These are phyloP conservation scores for Sesbania bispinosa DNA, from an alignment of 306 rosid genomes.

Conservation along the genomic window DNA sequence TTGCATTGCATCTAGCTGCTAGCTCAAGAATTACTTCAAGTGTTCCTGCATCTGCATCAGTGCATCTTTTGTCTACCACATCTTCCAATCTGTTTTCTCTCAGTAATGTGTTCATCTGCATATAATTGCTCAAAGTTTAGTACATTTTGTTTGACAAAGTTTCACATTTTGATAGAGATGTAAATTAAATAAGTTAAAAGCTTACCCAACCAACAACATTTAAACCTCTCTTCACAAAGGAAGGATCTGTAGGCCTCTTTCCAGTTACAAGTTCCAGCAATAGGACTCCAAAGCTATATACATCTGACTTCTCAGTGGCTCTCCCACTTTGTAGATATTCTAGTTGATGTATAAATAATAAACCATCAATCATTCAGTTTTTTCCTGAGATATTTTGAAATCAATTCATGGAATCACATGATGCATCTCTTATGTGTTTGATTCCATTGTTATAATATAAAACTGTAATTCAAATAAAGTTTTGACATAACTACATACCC, in stretches of 20 bases:
- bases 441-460: no score
- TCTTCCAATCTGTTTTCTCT: constrained; percentile 72
- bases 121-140: background rate
- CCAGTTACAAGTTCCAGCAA: constrained; percentile 95
- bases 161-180: background rate
- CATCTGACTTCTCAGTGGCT: constrained; percentile 94
- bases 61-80: constrained; percentile 71
- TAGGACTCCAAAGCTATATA: constrained; percentile 93
- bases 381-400: background rate
- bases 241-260: constrained; percentile 94
- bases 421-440: background rate
- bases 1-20: constrained; percentile 85
- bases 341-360: constrained; percentile 23
- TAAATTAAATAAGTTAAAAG: background rate
- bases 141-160: background rate
- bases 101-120: constrained; percentile 73
- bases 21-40: constrained; percentile 74
- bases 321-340: constrained; percentile 96
- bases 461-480: no score
- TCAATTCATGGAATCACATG: background rate
- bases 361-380: background rate
- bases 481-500: constrained; percentile 60
- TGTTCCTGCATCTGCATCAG: constrained; percentile 59
- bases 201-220: constrained; percentile 99
- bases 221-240: constrained; percentile 77